phyloP scores from a whole-genome alignment of 352 stramenopile genomes.

The Blastocystis sp. region DNA sequence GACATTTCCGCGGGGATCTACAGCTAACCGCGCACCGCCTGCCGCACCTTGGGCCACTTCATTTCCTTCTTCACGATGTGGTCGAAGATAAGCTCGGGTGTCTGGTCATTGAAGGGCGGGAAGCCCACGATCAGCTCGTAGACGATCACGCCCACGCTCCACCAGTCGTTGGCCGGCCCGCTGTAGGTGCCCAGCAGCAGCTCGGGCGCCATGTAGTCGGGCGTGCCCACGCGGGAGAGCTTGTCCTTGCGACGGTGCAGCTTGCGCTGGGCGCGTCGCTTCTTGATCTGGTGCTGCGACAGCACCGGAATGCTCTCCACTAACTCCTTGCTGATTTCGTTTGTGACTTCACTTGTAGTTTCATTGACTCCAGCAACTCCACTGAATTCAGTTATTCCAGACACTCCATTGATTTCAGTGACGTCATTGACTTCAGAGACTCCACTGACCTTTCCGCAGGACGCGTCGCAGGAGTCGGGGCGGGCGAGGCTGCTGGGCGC shows the following conservation, averaged over 20 bases:
- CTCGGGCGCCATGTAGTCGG: conserved; percentile 83
- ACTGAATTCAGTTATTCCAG: conserved; percentile 2
- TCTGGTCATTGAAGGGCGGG: conserved; percentile 84
- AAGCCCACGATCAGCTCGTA: conserved; percentile 80
- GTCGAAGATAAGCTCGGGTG: conserved; percentile 81
- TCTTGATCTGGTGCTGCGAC: conserved; percentile 73
- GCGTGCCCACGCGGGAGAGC: conserved; percentile 75
- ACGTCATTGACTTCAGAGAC: neutral
- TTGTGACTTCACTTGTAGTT: neutral
- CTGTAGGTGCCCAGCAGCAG: conserved; percentile 79
- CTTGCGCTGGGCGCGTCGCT: conserved; percentile 74
- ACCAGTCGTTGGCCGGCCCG: conserved; percentile 81
- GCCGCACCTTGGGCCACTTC: conserved; percentile 79
- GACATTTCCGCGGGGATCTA: conserved; percentile 74
- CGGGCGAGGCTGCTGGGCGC: too few relatives aligned
- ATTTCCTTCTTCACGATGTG: conserved; percentile 83
- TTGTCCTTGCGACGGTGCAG: conserved; percentile 75
- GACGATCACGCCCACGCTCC: conserved; percentile 84
- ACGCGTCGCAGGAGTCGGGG: too few relatives aligned
- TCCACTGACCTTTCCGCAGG: too few relatives aligned
- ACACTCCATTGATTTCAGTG: neutral
- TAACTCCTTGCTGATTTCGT: neutral
- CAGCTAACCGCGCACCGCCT: neutral
- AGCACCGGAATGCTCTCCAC: neutral
- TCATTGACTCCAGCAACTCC: neutral